Base-by-base conservation (phyloP, 2,329 filamentous ascomycete species). In the Aspergillus sp. region DNA sequence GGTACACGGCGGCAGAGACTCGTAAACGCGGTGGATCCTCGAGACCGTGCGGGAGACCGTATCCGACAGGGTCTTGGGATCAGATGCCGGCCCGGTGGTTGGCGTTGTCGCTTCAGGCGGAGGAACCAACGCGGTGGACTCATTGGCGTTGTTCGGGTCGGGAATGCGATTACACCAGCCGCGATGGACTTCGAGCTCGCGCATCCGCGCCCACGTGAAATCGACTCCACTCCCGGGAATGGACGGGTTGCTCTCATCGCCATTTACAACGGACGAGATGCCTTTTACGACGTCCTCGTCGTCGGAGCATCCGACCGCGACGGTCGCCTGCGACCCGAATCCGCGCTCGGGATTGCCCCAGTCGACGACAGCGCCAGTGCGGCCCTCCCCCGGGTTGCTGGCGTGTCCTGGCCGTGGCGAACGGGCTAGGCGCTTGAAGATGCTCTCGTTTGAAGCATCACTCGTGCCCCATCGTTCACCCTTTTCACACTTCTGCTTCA, bases 401-500 rank as follows among this genome's bases (percentile, higher is more conserved):
- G 48, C 65, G 63, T 77, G 77, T 38, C 71, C 69, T 14, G 69
- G 60, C 47, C 71, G 69, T 20, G 73, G 69, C 14, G 84, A 77
- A 42, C 86, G 80, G 3, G 80, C 82, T 3, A 99, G 79, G 9
- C 93, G 85, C 60, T 87, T 88, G 77, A 97, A 99, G 46, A 99
- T 84, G 60, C 90, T 93, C 73, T 99, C 94, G 38, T 85, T 86
- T 43, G 85, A 86, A 2, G 85, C 81, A 41, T 95, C 90, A 46
- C 84, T 84, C 0, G 87, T 87, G 33, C 90, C 94, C 89, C 92
- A 99, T 20, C 79, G 73, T 58, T 88, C 89, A 38, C 94, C 94
- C 72, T 89, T 94, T 70, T 97, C 92, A 69, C 93, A 96, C 71
- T 99, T 99, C 66, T 93, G 87, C 72, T 94, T 95, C 45, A 97